Evolutionary conservation across 1,284 basidiomycete species (phyloP).

Genomic region (Ceratobasidium sp.): DNA sequence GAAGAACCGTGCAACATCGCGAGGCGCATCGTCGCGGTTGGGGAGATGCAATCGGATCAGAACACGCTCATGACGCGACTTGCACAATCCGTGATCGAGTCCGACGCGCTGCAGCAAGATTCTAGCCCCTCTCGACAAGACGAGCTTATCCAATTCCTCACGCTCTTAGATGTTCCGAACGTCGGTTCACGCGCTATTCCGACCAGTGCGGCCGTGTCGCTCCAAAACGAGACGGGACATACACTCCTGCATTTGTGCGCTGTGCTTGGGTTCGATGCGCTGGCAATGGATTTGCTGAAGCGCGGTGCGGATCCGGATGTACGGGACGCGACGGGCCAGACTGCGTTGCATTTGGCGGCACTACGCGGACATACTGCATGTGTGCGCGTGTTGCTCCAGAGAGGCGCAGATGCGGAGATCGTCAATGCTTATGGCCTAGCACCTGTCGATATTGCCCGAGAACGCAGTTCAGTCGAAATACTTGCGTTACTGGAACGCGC

Average conservation of each 20-base stretch:
- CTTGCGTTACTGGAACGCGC: slow-evolving; percentile 57
- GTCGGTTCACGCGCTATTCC: slow-evolving; percentile 37
- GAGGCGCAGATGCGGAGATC: slow-evolving; percentile 84
- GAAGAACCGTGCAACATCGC: slow-evolving; percentile 94
- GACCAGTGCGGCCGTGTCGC: slow-evolving; percentile 46
- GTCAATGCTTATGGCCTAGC: slow-evolving; percentile 84
- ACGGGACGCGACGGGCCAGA: slow-evolving; percentile 91
- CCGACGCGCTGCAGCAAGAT: not conserved
- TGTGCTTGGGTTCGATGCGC: slow-evolving; percentile 81
- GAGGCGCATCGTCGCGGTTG: slow-evolving; percentile 74
- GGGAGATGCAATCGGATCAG: slow-evolving; percentile 34
- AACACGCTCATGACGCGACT: slow-evolving; percentile 30
- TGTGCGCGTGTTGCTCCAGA: slow-evolving; percentile 76
- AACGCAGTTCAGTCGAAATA: slow-evolving; percentile 65
- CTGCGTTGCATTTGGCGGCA: slow-evolving; percentile 89
- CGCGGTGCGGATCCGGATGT: slow-evolving; percentile 85
- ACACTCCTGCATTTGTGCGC: slow-evolving; percentile 90
- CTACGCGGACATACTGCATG: slow-evolving; percentile 77
- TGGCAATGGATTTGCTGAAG: slow-evolving; percentile 79
- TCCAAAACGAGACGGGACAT: slow-evolving; percentile 70
- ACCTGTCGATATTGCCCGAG: slow-evolving; percentile 79
- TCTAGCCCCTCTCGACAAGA: slow-evolving; percentile 46
- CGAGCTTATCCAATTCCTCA: slow-evolving; percentile 49
- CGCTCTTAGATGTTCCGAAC: slow-evolving; percentile 47
- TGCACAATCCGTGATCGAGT: slow-evolving; percentile 30